These are phyloP conservation scores for Corchorus olitorius DNA, from an alignment of 345 rosid genomes.

Conservation along the genomic window DNA sequence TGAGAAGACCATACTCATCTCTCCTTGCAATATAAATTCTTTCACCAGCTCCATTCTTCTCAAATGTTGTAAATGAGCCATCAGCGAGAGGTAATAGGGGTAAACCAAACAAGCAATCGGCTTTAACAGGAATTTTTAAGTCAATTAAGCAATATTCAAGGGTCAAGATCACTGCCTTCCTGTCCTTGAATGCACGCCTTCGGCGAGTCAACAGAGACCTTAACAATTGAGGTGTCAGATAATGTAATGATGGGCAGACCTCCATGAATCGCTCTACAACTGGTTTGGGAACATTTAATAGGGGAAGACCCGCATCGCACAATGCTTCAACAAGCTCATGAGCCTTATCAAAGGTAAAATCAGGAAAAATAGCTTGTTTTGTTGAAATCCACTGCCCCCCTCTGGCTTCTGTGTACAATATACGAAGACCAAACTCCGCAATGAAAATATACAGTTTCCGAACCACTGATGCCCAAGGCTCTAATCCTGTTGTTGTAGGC, in stretches of 20 bases:
- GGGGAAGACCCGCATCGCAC: slow-evolving; percentile 85
- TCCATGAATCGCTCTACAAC: slow-evolving; percentile 71
- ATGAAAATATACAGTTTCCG: slow-evolving; percentile 65
- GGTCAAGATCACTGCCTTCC: slow-evolving; percentile 62
- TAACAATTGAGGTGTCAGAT: slow-evolving; percentile 73
- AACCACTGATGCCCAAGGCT: slow-evolving; percentile 94
- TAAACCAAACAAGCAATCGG: slow-evolving; percentile 66
- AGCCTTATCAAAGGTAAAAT: slow-evolving; percentile 65
- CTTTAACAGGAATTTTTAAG: slow-evolving; percentile 47
- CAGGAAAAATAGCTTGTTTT: slow-evolving; percentile 89
- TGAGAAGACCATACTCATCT: slow-evolving; percentile 75
- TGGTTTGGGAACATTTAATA: slow-evolving; percentile 59
- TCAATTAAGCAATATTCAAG: slow-evolving; percentile 94
- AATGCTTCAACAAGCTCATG: slow-evolving; percentile 75
- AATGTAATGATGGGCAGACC: slow-evolving; percentile 72
- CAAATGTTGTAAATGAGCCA: slow-evolving; percentile 79
- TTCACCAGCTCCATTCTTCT: slow-evolving; percentile 71
- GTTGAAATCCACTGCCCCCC: slow-evolving; percentile 94
- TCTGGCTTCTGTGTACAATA: slow-evolving; percentile 83
- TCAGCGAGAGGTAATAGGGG: slow-evolving; percentile 83
- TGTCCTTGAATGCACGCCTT: slow-evolving; percentile 65
- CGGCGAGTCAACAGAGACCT: slow-evolving; percentile 72
- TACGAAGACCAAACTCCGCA: slow-evolving; percentile 71
- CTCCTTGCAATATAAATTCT: slow-evolving; percentile 75
- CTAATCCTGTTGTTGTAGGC: slow-evolving; percentile 68